phyloP scores from a whole-genome alignment of 2,329 filamentous ascomycete genomes.

The Beauveria sp. region DNA sequence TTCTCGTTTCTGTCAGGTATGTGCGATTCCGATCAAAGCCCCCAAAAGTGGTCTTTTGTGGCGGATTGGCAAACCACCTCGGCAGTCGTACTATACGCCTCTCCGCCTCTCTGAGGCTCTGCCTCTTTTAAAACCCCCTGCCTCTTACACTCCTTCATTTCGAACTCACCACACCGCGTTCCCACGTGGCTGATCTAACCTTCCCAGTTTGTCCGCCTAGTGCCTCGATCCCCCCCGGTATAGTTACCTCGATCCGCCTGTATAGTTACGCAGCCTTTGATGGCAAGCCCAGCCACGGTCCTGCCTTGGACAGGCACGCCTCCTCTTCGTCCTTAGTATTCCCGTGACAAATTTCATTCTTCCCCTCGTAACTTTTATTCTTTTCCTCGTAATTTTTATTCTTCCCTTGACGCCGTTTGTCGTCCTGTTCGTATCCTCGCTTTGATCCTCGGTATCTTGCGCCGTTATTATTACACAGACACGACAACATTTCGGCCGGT shows the following conservation, averaged over 20 bases:
- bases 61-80: neutral
- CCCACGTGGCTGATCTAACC: constrained; percentile 2
- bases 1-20: neutral
- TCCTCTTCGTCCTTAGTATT: neutral
- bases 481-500: too few species aligned
- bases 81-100: neutral
- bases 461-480: too few species aligned
- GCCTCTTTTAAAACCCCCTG: neutral
- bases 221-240: neutral
- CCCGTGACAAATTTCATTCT: constrained; percentile 13
- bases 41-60: neutral
- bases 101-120: neutral
- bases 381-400: neutral
- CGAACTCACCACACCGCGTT: constrained; percentile 7
- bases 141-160: constrained; percentile 4
- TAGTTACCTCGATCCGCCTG: neutral
- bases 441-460: too few species aligned
- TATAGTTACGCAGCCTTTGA: neutral
- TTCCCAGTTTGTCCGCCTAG: neutral
- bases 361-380: neutral
- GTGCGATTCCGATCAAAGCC: neutral
- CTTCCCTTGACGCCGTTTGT: neutral
- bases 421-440: neutral
- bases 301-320: neutral
- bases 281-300: neutral